Evolutionary conservation across 73 alveolate species (phyloP).

Genomic region (Paramecium octaurelia): DNA sequence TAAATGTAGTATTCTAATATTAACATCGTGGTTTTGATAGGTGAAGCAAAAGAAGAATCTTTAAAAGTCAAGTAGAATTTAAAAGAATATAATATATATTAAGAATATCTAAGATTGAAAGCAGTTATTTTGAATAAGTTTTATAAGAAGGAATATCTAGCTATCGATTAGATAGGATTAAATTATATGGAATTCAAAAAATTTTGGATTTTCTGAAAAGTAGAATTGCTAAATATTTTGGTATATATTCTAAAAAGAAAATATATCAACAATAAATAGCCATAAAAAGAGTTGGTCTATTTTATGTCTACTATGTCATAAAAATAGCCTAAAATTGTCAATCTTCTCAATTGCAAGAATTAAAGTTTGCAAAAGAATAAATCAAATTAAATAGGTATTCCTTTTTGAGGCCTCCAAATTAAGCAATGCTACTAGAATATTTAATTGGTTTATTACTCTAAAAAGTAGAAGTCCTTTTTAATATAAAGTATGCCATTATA

Average conservation of each 20-base stretch:
- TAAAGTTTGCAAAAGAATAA: background rate
- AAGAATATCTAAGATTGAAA: no score
- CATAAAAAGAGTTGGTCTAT: background rate
- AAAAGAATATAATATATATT: no score
- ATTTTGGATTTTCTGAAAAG: no score
- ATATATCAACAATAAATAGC: background rate
- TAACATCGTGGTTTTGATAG: background rate
- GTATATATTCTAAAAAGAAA: background rate
- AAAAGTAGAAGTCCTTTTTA: background rate
- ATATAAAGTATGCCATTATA: conserved; percentile 12
- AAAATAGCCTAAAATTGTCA: background rate
- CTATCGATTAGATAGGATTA: no score
- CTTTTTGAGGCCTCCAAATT: background rate
- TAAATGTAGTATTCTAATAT: no score
- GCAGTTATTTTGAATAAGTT: no score
- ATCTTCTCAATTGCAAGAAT: background rate
- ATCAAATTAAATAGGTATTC: background rate
- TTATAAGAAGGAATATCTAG: no score
- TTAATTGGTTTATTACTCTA: background rate
- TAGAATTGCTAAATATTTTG: background rate
- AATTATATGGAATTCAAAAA: no score
- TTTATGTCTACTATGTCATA: no score
- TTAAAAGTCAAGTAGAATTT: no score
- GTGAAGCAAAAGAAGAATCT: background rate
- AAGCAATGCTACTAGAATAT: background rate